Evolutionary conservation across 2,329 filamentous ascomycete species (phyloP), one percentile per base, ranked within the genome.

Genomic region (Colletotrichum eremochloae): DNA sequence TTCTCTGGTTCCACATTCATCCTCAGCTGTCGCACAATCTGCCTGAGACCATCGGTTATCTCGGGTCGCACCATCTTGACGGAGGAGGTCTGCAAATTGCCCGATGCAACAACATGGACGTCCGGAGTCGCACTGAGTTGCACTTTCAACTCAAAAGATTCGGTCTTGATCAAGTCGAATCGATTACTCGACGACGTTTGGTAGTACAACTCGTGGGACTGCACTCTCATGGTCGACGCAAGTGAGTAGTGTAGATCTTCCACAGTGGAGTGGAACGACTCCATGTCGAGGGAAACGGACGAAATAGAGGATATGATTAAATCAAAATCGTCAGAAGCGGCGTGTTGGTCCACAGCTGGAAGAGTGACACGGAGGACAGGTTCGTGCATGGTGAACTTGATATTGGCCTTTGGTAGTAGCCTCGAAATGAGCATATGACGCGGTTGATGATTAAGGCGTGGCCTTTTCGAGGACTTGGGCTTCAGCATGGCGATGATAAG

Each of bases 311-410:
- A 97, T 60, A 99, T 97, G 56, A 99, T 93, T 40, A 99, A 87
- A 79, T 99, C 96, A 76, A 96, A 98, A 75, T 98, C 95, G 73
- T 95, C 94, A 0, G 90, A 87, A 36, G 91, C 89, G 52, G 87
- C 84, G 2, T 84, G 84, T 67, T 88, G 87, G 73, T 92, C 89
- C 74, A 96, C 90, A 0, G 96, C 92, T 6, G 95, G 95, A 5
- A 99, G 85, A 9, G 95, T 91, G 75, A 99, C 95, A 76, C 97
- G 91, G 74, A 98, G 81, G 20, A 99, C 97, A 1, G 96, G 96
- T 80, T 99, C 96, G 78, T 99, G 96, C 82, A 99, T 93, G 0
- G 96, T 98, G 52, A 98, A 91, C 79, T 98, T 99, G 81, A 98
- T 93, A 77, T 89, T 97, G 0, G 96, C 93, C 83, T 98, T 98